phyloP scores from a whole-genome alignment of 768 basidiomycete genomes.

The Boletus subcaerulescens region DNA sequence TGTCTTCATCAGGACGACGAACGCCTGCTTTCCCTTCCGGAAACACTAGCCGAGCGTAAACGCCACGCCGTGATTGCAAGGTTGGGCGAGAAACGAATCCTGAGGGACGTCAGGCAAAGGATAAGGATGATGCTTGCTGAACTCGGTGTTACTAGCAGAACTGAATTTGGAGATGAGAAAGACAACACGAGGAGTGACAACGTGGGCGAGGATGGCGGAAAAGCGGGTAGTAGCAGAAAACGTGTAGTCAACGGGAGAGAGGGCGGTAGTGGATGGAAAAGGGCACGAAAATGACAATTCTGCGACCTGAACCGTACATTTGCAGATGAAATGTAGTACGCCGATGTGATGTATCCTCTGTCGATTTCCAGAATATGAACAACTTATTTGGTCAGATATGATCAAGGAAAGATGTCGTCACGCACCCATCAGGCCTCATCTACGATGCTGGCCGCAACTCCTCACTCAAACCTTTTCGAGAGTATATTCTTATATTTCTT shows the following conservation, averaged over 20 bases:
- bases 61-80: slow-evolving; percentile 69
- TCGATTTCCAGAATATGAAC: slow-evolving; percentile 1
- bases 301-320: not conserved
- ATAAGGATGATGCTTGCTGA: slow-evolving; percentile 8
- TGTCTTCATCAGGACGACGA: slow-evolving; percentile 47
- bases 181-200: not conserved
- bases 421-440: not conserved
- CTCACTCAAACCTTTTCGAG: not conserved
- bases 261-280: slow-evolving; percentile 17
- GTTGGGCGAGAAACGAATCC: slow-evolving; percentile 74
- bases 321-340: not conserved
- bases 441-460: not conserved
- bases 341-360: not conserved
- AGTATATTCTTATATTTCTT: too few species aligned
- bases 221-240: slow-evolving; percentile 10
- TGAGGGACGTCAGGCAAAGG: slow-evolving; percentile 34
- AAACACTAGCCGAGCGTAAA: slow-evolving; percentile 41
- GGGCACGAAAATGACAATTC: slow-evolving; percentile 13
- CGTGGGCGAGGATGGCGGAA: not conserved
- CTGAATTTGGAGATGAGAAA: not conserved
- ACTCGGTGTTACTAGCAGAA: not conserved
- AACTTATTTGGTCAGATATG: slow-evolving; percentile 2
- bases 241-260: slow-evolving; percentile 7
- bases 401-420: not conserved
- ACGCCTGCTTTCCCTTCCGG: slow-evolving; percentile 29